These are phyloP conservation scores for Phytophthora melonis DNA, from an alignment of 352 stramenopile genomes.

Conservation along the genomic window DNA sequence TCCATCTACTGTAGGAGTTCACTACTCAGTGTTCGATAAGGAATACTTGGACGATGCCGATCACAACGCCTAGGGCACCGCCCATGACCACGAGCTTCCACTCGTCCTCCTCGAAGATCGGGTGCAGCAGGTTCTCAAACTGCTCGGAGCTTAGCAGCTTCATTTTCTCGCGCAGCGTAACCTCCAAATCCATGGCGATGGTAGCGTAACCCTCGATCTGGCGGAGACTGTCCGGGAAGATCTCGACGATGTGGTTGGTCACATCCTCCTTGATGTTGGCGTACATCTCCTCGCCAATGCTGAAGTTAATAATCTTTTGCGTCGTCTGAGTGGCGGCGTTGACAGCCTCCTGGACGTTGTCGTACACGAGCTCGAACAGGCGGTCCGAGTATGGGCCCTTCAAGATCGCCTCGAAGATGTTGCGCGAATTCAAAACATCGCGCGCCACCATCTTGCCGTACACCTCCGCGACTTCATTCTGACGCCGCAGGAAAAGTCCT, in stretches of 20 bases:
- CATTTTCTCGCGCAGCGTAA: conserved; percentile 94
- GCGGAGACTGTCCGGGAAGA: conserved; percentile 88
- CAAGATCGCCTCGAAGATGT: conserved; percentile 92
- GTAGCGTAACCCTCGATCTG: conserved; percentile 95
- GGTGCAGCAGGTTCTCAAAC: conserved; percentile 97
- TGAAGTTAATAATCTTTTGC: conserved; percentile 88
- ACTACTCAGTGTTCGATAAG: conserved; percentile 77
- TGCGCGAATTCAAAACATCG: conserved; percentile 89
- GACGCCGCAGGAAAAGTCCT: conserved; percentile 94
- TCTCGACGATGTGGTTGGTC: conserved; percentile 88
- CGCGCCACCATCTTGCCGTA: conserved; percentile 88
- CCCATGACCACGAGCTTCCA: conserved; percentile 98
- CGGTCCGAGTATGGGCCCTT: conserved; percentile 89
- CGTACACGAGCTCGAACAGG: conserved; percentile 89
- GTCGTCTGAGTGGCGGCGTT: conserved; percentile 80
- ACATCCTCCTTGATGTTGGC: conserved; percentile 90
- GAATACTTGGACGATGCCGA: conserved; percentile 94
- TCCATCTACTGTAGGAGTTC: not conserved
- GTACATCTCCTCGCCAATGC: conserved; percentile 86
- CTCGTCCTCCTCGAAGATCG: conserved; percentile 99
- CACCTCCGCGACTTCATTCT: conserved; percentile 91
- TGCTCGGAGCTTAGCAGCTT: conserved; percentile 85
- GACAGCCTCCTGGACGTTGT: conserved; percentile 89
- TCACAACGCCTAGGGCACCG: conserved; percentile 92
- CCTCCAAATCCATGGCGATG: conserved; percentile 91